Conservation (phyloP, 164 flowering plant genomes). For the Aristolochia californica region DNA sequence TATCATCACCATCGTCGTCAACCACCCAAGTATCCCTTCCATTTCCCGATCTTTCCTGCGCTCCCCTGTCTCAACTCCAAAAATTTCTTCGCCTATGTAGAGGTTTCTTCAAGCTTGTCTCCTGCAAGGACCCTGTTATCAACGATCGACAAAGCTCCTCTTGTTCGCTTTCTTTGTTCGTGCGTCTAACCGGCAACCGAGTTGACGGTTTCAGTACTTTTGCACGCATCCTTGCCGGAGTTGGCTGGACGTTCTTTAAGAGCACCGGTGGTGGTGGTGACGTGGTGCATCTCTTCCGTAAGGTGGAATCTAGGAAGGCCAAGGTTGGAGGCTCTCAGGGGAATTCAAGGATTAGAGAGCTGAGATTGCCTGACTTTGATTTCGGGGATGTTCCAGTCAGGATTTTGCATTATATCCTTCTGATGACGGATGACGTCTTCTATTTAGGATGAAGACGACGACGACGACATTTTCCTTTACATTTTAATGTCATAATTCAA, state of each 20-base stretch:
- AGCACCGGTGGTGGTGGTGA: constrained; percentile 11
- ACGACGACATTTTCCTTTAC: too few species aligned
- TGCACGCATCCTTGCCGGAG: constrained; percentile 35
- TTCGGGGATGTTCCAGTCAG: constrained; percentile 49
- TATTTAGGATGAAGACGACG: constrained; percentile 29
- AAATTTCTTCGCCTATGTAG: constrained; percentile 34
- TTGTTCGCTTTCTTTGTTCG: constrained; percentile 28
- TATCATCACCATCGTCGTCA: constrained; percentile 16
- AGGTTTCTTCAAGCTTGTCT: constrained; percentile 51
- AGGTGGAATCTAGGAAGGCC: constrained; percentile 32
- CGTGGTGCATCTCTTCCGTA: constrained; percentile 41
- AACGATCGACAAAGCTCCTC: not conserved
- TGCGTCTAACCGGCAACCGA: constrained; percentile 25
- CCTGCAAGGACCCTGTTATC: constrained; percentile 5
- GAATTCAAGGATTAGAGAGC: constrained; percentile 36
- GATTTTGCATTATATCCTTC: constrained; percentile 55
- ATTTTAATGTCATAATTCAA: too few species aligned
- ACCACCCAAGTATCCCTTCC: constrained; percentile 36
- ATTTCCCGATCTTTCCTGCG: constrained; percentile 40
- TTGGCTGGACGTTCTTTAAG: constrained; percentile 57
- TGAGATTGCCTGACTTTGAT: constrained; percentile 58
- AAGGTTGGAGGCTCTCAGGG: constrained; percentile 7
- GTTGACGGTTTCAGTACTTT: constrained; percentile 40
- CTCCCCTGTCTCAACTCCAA: constrained; percentile 36
- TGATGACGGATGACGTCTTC: constrained; percentile 65